Conservation (phyloP, 2,329 filamentous ascomycete genomes). For the Ascochyta fabae region DNA sequence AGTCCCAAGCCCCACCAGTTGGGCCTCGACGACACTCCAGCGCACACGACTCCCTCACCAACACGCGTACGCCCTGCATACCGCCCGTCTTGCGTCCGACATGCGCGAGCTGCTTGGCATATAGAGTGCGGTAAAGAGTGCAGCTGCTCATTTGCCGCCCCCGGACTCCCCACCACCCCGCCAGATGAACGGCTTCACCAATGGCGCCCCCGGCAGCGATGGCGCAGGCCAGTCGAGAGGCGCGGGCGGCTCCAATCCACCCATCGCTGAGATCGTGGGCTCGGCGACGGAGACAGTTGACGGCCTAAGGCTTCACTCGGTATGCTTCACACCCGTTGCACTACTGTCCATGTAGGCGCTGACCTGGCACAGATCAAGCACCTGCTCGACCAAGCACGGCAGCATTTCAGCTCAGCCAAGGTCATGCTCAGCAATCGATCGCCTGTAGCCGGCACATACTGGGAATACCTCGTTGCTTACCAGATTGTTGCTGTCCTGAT, state of each 20-base stretch:
- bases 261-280: conserved; percentile 54
- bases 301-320: conserved; percentile 36
- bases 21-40: conserved; percentile 11
- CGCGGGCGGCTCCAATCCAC: conserved; percentile 37
- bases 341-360: conserved; percentile 15
- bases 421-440: conserved; percentile 52
- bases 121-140: conserved; percentile 48
- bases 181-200: conserved; percentile 43
- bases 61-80: conserved; percentile 18
- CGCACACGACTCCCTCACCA: conserved; percentile 6
- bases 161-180: conserved; percentile 24
- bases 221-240: conserved; percentile 29
- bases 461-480: conserved; percentile 82
- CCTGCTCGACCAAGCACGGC: conserved; percentile 51
- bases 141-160: conserved; percentile 47
- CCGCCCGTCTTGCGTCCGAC: conserved; percentile 17
- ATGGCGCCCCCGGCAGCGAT: conserved; percentile 34
- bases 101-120: conserved; percentile 31
- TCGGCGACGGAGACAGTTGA: conserved; percentile 48
- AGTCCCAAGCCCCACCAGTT: background rate
- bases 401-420: conserved; percentile 59
- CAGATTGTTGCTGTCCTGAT: conserved; percentile 80
- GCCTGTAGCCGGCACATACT: conserved; percentile 75
- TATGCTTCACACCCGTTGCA: conserved; percentile 17
- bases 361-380: conserved; percentile 45